Evolutionary conservation across 1,284 basidiomycete genomes (phyloP).

Genomic region (Exobasidium cylindrosporum): DNA sequence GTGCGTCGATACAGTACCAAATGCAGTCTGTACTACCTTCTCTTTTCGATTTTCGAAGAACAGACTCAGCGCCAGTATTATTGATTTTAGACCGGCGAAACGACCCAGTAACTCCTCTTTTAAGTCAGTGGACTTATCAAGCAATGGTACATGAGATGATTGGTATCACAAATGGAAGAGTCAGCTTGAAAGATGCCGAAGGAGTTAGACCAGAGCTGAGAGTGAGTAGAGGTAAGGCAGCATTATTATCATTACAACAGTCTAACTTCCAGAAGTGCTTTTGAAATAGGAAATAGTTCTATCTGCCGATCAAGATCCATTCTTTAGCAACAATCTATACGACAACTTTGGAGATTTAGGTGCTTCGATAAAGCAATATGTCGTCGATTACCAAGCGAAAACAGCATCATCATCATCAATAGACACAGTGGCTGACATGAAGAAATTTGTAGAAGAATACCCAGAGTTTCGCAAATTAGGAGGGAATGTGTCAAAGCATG

Average conservation of each 20-base stretch:
- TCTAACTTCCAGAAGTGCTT: too few species aligned
- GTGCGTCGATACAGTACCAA: constrained; percentile 43
- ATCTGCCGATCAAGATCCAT: constrained; percentile 85
- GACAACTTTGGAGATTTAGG: constrained; percentile 97
- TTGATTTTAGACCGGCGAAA: constrained; percentile 77
- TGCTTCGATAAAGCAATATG: constrained; percentile 85
- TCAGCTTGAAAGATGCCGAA: constrained; percentile 78
- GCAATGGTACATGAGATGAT: constrained; percentile 95
- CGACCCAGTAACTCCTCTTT: constrained; percentile 94
- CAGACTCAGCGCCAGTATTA: constrained; percentile 59
- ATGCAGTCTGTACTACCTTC: constrained; percentile 53
- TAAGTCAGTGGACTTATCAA: constrained; percentile 99
- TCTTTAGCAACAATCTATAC: constrained; percentile 86
- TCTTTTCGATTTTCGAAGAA: constrained; percentile 61
- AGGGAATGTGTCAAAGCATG: constrained; percentile 97
- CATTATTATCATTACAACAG: too few species aligned
- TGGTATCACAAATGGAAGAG: constrained; percentile 89
- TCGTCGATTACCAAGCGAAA: constrained; percentile 82
- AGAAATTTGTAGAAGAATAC: constrained; percentile 88
- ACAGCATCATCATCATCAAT: constrained; percentile 76
- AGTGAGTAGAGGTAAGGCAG: too few species aligned
- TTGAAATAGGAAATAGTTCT: constrained; percentile 97
- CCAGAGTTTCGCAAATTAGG: constrained; percentile 94
- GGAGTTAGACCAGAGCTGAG: constrained; percentile 77
- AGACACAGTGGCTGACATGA: constrained; percentile 81